A percentile compares a stretch with the other conserved stretches of the same genome.
Conservation (phyloP, 139 green algal species). For the Medakamo hakoo region DNA sequence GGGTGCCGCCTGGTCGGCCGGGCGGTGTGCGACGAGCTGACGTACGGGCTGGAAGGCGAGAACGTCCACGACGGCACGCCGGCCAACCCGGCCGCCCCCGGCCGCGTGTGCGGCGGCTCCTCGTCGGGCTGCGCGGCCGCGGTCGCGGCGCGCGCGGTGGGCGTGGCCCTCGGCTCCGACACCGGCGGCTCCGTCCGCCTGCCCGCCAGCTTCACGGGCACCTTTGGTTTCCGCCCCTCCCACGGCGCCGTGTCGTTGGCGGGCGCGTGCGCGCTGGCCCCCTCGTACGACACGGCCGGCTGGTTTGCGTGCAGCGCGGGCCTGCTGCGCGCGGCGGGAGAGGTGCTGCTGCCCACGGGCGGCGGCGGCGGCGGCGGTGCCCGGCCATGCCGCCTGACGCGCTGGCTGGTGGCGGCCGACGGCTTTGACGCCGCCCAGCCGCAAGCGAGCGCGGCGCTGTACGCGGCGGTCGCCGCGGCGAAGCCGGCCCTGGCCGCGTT, state of each 20-base stretch:
- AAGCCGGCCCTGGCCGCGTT: not conserved
- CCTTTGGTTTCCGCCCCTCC: slow-evolving; percentile 71
- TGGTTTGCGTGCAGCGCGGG: slow-evolving; percentile 42
- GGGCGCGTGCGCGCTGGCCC: slow-evolving; percentile 47
- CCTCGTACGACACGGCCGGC: slow-evolving; percentile 54
- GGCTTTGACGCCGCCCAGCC: not conserved
- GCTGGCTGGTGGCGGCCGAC: not conserved
- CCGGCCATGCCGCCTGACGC: not conserved
- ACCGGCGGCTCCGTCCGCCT: slow-evolving; percentile 77
- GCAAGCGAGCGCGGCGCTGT: not conserved
- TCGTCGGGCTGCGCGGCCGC: slow-evolving; percentile 74
- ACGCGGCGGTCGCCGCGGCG: not conserved
- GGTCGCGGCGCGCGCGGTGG: slow-evolving; percentile 49
- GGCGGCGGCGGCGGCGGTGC: no score
- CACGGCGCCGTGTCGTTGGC: slow-evolving; percentile 51
- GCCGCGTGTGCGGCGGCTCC: slow-evolving; percentile 72
- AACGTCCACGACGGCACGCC: slow-evolving; percentile 83
- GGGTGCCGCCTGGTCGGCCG: not conserved
- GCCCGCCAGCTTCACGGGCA: slow-evolving; percentile 69
- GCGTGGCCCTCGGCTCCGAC: slow-evolving; percentile 73
- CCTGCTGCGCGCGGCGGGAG: slow-evolving; percentile 24
- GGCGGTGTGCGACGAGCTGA: slow-evolving; percentile 82
- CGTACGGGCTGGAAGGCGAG: slow-evolving; percentile 45
- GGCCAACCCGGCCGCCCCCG: slow-evolving; percentile 59
- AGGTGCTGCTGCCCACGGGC: slow-evolving; percentile 34